These are phyloP conservation scores for Phycomyces blakesleeanus DNA, from an alignment of 192 early-diverging fungal species.

Conservation along the genomic window DNA sequence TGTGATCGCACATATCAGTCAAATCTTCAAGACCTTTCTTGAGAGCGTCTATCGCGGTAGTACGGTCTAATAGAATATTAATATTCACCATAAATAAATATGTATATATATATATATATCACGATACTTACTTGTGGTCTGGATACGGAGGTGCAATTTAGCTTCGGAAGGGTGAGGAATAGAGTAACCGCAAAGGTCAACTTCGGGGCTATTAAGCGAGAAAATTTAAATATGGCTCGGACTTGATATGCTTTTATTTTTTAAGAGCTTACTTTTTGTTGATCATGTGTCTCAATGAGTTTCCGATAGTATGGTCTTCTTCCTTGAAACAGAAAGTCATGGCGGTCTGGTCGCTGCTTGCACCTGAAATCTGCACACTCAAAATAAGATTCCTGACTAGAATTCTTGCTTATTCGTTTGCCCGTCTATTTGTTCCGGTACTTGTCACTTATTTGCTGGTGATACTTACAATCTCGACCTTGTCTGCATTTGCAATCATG, in stretches of 20 bases:
- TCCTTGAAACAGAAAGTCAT: constrained; percentile 87
- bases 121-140: constrained; percentile 76
- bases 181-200: constrained; percentile 93
- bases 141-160: constrained; percentile 89
- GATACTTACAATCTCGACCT: constrained; percentile 47
- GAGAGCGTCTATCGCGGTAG: constrained; percentile 81
- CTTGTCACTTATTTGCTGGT: background rate
- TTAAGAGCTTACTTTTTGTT: constrained; percentile 82
- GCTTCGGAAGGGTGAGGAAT: constrained; percentile 96
- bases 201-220: constrained; percentile 64
- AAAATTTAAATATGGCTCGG: constrained; percentile 1
- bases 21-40: constrained; percentile 86
- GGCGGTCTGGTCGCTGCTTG: constrained; percentile 64
- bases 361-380: constrained; percentile 27
- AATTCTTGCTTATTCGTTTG: too few relatives aligned
- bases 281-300: constrained; percentile 85
- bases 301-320: constrained; percentile 97
- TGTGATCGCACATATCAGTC: constrained; percentile 62
- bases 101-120: too few relatives aligned
- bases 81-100: background rate
- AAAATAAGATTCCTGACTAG: background rate
- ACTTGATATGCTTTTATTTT: background rate
- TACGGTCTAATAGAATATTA: constrained; percentile 46
- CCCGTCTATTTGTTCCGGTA: background rate
- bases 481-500: constrained; percentile 32